Conservation (phyloP, 768 basidiomycete genomes). For the Naematelia aurantialba region DNA sequence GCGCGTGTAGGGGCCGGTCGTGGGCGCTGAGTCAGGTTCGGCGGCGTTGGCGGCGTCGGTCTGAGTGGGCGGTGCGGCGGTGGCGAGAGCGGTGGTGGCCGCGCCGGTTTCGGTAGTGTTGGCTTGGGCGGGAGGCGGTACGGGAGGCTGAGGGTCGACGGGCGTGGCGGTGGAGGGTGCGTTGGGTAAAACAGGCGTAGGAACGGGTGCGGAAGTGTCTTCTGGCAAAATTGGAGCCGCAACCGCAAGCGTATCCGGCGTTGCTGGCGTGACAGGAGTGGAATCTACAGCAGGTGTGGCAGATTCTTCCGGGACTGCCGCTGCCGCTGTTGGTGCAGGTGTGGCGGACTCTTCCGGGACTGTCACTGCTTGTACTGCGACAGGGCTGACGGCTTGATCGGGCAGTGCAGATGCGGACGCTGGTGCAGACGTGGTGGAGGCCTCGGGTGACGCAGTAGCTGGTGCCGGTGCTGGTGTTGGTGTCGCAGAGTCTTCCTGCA, state of each 20-base stretch:
- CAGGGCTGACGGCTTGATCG: no score
- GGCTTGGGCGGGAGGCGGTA: background rate
- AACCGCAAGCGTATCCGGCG: no score
- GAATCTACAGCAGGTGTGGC: background rate
- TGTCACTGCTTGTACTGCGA: no score
- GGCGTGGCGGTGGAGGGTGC: background rate
- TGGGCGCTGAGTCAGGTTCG: slow-evolving; percentile 4
- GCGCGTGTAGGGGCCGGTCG: slow-evolving; percentile 29
- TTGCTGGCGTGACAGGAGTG: background rate
- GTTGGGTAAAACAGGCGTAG: background rate
- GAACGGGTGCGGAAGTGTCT: background rate
- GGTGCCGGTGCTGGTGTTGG: background rate
- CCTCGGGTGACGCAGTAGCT: background rate
- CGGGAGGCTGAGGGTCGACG: background rate
- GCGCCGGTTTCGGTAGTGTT: background rate
- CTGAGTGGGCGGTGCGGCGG: background rate
- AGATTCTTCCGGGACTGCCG: no score
- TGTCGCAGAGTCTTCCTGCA: background rate
- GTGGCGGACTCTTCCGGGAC: background rate
- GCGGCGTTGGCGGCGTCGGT: slow-evolving; percentile 3
- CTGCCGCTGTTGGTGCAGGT: background rate
- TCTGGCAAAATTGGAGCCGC: no score
- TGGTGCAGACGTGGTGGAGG: background rate
- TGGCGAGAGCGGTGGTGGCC: background rate
- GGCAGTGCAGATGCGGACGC: background rate